A percentile compares a stretch with the other conserved stretches of the same genome.
Conservation (phyloP, 805 yeast genomes). For the Spathaspora passalidarum region DNA sequence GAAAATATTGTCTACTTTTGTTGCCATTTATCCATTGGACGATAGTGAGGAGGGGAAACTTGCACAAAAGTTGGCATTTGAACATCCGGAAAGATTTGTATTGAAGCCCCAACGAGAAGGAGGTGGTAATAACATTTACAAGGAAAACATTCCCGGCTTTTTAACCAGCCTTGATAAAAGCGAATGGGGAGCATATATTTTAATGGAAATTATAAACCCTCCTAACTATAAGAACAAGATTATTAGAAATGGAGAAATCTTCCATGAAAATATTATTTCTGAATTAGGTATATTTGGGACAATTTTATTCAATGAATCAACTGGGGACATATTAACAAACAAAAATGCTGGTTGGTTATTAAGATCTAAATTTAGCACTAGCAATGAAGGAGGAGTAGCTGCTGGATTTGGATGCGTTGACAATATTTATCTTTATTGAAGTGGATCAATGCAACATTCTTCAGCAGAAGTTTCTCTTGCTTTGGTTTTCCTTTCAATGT, state of each 20-base stretch:
- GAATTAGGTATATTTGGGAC: conserved; percentile 93
- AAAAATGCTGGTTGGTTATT: conserved; percentile 79
- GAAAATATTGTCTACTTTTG: conserved; percentile 62
- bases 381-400: conserved; percentile 98
- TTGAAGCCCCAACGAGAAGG: conserved; percentile 98
- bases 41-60: conserved; percentile 53
- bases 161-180: conserved; percentile 54
- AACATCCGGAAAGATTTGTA: conserved; percentile 68
- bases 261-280: conserved; percentile 74
- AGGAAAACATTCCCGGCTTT: conserved; percentile 77
- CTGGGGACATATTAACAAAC: conserved; percentile 58
- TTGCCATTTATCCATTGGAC: conserved; percentile 84
- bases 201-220: conserved; percentile 91
- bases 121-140: conserved; percentile 94
- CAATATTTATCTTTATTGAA: conserved; percentile 56
- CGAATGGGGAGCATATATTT: conserved; percentile 86
- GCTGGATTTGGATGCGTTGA: conserved; percentile 99
- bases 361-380: conserved; percentile 81
- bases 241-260: conserved; percentile 60
- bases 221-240: conserved; percentile 67
- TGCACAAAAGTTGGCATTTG: conserved; percentile 68
- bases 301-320: conserved; percentile 63
- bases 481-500: conserved; percentile 19
- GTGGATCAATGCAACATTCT: not conserved
- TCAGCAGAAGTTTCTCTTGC: not conserved